Evolutionary conservation across 2,329 filamentous ascomycete genomes (phyloP), one percentile per base, ranked within the genome.

Genomic region (Cercospora berteroae): DNA sequence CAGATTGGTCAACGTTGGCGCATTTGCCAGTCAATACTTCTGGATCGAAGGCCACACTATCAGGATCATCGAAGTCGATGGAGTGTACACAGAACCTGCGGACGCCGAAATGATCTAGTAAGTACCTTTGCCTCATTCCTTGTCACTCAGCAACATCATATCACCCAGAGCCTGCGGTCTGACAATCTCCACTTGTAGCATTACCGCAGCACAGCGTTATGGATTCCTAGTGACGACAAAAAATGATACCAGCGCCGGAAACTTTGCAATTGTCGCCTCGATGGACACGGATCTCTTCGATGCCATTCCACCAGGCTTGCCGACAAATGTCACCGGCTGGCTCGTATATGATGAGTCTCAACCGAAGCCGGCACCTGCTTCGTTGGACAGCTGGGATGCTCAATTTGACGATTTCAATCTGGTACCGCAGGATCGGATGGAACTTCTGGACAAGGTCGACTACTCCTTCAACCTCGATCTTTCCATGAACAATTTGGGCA

Each of bases 321-420:
- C 94, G 75, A 88, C 86, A 0, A 88, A 88, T 67, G 84, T 84
- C 0, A 86, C 84, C 0, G 82, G 82, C 13, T 86, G 82, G 82
- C 79, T 88, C 1, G 80, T 86, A 1, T 88, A 88, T 67, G 82
- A 88, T 64, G 78, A 82, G 4, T 70, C 74, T 0, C 82, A 83
- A 58, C 76, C 79, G 0, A 78, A 82, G 56, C 83, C 82, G 5
- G 75, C 81, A 0, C 82, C 91, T 0, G 83, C 85, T 0, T 67
- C 83, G 0, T 76, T 93, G 3, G 83, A 89, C 55, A 84, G 86
- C 12, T 88, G 92, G 58, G 80, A 89, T 25, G 85, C 88, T 1
- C 66, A 73, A 42, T 89, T 90, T 66, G 92, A 97, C 73, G 93
- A 96, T 75, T 87, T 90, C 70, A 83, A 80, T 0, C 84, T 96